phyloP scores from a whole-genome alignment of 805 yeast genomes.

The Saccharomycopsis microspora region DNA sequence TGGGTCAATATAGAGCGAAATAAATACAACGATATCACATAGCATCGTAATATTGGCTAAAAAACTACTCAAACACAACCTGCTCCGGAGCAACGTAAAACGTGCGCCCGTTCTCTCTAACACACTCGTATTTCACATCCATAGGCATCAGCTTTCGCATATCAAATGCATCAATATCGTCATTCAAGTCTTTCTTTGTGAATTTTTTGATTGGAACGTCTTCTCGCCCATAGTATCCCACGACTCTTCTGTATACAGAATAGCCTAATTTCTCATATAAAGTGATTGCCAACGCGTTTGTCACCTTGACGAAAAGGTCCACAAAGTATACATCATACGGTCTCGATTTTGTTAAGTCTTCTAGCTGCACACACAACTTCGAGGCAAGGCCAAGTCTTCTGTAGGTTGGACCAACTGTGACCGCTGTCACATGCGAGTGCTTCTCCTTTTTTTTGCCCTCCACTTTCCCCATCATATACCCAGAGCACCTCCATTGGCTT shows the following conservation, averaged over 20 bases:
- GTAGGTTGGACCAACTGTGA: constrained; percentile 74
- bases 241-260: constrained; percentile 72
- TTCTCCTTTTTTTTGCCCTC: constrained; percentile 81
- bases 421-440: constrained; percentile 97
- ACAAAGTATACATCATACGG: constrained; percentile 77
- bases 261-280: constrained; percentile 84
- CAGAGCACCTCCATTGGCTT: constrained; percentile 28
- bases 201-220: constrained; percentile 25
- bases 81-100: constrained; percentile 57
- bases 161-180: constrained; percentile 78
- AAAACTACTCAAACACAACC: constrained; percentile 3
- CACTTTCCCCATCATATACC: constrained; percentile 92
- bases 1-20: no score
- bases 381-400: constrained; percentile 83
- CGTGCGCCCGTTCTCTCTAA: constrained; percentile 49
- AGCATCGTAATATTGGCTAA: no score
- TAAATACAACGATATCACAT: no score
- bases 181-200: constrained; percentile 25
- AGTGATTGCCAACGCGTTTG: constrained; percentile 67
- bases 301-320: constrained; percentile 85
- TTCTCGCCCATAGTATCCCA: constrained; percentile 74
- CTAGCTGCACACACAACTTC: constrained; percentile 61
- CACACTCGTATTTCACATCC: constrained; percentile 41
- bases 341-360: constrained; percentile 60
- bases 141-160: constrained; percentile 60